phyloP scores from a whole-genome alignment of 2,329 filamentous ascomycete species.

The Aspergillus sclerotialis region DNA sequence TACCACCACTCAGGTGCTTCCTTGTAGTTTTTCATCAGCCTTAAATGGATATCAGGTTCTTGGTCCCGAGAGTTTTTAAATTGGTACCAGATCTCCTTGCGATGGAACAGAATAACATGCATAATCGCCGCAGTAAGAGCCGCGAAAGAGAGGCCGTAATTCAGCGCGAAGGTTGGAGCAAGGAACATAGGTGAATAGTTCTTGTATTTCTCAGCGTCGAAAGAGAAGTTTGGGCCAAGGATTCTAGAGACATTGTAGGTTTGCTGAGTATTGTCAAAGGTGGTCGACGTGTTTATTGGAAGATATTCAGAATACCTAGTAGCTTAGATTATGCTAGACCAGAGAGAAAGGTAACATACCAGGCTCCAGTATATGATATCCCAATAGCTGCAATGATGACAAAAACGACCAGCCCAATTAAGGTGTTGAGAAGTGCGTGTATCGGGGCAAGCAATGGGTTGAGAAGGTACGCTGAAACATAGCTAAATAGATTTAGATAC shows the following conservation, averaged over 20 bases:
- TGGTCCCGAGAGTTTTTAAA: constrained; percentile 28
- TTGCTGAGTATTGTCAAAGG: constrained; percentile 54
- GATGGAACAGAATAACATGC: constrained; percentile 23
- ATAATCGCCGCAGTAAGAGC: constrained; percentile 48
- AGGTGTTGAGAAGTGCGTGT: constrained; percentile 28
- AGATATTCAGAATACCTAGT: no score
- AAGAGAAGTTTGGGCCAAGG: constrained; percentile 44
- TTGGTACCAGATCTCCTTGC: constrained; percentile 21
- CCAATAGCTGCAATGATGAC: constrained; percentile 24
- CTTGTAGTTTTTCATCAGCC: constrained; percentile 34
- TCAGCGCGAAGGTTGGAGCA: constrained; percentile 47
- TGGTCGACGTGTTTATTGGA: constrained; percentile 51
- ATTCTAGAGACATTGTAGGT: constrained; percentile 54
- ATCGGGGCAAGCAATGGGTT: constrained; percentile 25
- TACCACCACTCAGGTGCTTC: constrained; percentile 40
- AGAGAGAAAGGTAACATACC: no score
- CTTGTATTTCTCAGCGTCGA: constrained; percentile 54
- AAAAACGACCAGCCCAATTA: constrained; percentile 18
- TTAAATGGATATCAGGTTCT: constrained; percentile 35
- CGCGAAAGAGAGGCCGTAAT: constrained; percentile 57
- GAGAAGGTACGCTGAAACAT: constrained; percentile 26
- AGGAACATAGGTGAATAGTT: constrained; percentile 60
- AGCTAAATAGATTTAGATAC: no score
- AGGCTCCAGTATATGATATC: constrained; percentile 44
- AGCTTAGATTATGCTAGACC: no score